Percentiles rank a stretch among this genome's conserved stretches.
These are phyloP conservation scores for Boletus bicolor DNA, from an alignment of 768 basidiomycete species.

Conservation along the genomic window DNA sequence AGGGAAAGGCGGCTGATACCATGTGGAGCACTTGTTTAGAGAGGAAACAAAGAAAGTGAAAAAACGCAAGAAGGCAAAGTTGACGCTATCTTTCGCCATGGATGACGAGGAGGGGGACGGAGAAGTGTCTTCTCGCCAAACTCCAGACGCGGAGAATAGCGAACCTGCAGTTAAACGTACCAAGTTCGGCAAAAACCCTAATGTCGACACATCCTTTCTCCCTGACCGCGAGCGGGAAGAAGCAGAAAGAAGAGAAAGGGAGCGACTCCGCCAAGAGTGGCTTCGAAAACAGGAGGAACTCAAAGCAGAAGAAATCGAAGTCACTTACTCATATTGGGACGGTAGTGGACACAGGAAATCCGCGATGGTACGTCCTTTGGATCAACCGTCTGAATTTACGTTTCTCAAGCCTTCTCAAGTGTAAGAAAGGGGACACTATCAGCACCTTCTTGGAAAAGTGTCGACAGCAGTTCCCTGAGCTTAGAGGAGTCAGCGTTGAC, in stretches of 20 bases:
- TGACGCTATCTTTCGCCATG: conserved; percentile 86
- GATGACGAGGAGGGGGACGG: conserved; percentile 70
- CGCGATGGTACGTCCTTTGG: conserved; percentile 61
- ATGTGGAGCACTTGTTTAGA: conserved; percentile 83
- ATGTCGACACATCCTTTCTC: conserved; percentile 96
- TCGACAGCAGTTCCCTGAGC: conserved; percentile 87
- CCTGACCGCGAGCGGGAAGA: conserved; percentile 98
- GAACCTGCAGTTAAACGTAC: conserved; percentile 61
- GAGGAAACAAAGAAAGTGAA: conserved; percentile 82
- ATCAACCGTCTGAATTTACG: not conserved
- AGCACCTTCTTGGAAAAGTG: conserved; percentile 89
- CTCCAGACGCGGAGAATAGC: conserved; percentile 37
- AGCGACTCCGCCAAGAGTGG: conserved; percentile 89
- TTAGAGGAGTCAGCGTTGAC: conserved; percentile 86
- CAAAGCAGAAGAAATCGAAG: conserved; percentile 75
- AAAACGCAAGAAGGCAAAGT: conserved; percentile 91
- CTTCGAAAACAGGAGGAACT: conserved; percentile 66
- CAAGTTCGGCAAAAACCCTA: conserved; percentile 91
- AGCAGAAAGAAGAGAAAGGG: conserved; percentile 82
- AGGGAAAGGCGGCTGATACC: conserved; percentile 58
- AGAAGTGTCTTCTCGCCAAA: conserved; percentile 37
- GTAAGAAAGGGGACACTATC: conserved; percentile 94
- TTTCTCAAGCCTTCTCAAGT: conserved; percentile 45
- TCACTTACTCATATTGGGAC: conserved; percentile 98
- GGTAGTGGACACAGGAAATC: conserved; percentile 95